Conservation (phyloP, 1,139 yeast species). For the Magnusiomyces magnusii region DNA sequence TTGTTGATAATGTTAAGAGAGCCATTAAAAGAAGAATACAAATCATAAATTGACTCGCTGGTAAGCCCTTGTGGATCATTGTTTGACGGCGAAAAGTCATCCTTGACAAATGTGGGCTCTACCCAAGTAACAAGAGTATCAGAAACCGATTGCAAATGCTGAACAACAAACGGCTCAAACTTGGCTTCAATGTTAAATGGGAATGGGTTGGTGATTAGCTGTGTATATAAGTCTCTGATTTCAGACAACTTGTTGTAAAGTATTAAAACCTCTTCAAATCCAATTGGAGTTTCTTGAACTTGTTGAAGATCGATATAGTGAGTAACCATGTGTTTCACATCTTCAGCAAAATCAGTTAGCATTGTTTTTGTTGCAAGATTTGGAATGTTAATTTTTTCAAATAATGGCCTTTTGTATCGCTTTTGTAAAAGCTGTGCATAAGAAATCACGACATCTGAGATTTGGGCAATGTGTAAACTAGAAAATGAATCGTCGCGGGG, state of each 20-base stretch:
- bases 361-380: conserved; percentile 49
- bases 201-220: conserved; percentile 42
- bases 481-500: conserved; percentile 60
- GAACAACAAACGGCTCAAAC: conserved; percentile 50
- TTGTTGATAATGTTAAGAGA: conserved; percentile 47
- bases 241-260: conserved; percentile 51
- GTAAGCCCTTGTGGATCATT: conserved; percentile 35
- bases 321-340: conserved; percentile 51
- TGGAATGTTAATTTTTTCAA: conserved; percentile 52
- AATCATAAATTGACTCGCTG: conserved; percentile 58
- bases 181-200: conserved; percentile 52
- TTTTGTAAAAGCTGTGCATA: conserved; percentile 50
- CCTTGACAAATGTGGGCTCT: conserved; percentile 47
- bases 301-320: conserved; percentile 45
- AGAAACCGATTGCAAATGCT: conserved; percentile 51
- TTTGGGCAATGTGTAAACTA: conserved; percentile 50
- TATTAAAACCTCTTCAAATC: conserved; percentile 55
- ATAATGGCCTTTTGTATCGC: conserved; percentile 51
- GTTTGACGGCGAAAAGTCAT: conserved; percentile 46
- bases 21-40: conserved; percentile 56
- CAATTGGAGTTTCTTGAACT: conserved; percentile 32
- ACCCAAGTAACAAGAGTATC: conserved; percentile 45
- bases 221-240: conserved; percentile 47
- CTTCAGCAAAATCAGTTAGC: conserved; percentile 55
- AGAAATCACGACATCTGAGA: conserved; percentile 49